Evolutionary conservation across 805 yeast species (phyloP).

Genomic region (Scheffersomyces ergatensis): DNA sequence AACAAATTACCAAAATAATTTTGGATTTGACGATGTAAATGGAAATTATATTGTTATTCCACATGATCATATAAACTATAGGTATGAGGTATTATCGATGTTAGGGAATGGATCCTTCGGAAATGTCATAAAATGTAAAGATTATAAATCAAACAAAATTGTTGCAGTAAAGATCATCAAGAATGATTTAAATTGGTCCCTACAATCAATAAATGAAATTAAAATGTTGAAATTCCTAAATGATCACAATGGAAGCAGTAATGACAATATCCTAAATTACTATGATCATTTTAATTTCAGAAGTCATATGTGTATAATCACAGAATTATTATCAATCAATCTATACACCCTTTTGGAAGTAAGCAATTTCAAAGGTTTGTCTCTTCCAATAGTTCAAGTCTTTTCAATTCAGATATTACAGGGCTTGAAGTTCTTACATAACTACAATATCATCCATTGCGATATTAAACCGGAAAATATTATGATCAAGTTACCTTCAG

Average conservation of each 20-base stretch:
- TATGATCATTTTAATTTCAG: conserved; percentile 73
- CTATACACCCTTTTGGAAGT: conserved; percentile 58
- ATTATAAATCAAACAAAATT: conserved; percentile 52
- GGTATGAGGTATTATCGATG: conserved; percentile 58
- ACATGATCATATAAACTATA: conserved; percentile 73
- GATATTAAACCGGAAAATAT: conserved; percentile 75
- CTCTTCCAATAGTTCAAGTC: conserved; percentile 34
- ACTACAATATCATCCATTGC: conserved; percentile 65
- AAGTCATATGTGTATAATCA: conserved; percentile 77
- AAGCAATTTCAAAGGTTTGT: conserved; percentile 48
- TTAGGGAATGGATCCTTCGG: conserved; percentile 87
- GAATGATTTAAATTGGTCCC: conserved; percentile 67
- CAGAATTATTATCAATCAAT: conserved; percentile 69
- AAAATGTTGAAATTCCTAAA: conserved; percentile 56
- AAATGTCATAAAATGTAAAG: conserved; percentile 65
- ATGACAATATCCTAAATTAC: conserved; percentile 46
- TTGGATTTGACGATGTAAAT: conserved; percentile 69
- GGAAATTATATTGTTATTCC: conserved; percentile 56
- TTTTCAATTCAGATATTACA: conserved; percentile 56
- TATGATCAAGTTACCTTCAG: conserved; percentile 46
- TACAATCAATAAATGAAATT: conserved; percentile 78
- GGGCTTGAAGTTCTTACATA: conserved; percentile 62
- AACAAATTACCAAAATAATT: conserved; percentile 44
- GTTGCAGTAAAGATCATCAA: conserved; percentile 80
- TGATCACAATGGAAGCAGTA: conserved; percentile 10